Percentiles rank a stretch among this genome's conserved stretches.
phyloP scores from a whole-genome alignment of 2,329 filamentous ascomycete species.

The Botryosphaeria dothidea region DNA sequence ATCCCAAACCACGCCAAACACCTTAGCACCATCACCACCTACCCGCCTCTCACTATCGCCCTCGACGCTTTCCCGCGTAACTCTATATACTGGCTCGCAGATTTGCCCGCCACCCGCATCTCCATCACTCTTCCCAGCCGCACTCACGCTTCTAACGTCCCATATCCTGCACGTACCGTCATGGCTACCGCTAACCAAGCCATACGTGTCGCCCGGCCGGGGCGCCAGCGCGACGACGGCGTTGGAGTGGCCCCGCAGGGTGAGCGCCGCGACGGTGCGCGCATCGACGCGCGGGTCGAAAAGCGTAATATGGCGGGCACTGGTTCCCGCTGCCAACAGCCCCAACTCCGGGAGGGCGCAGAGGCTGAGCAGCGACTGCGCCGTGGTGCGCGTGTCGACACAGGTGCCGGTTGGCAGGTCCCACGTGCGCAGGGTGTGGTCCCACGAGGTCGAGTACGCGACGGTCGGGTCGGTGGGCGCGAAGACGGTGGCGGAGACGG shows the following conservation, averaged over 20 bases:
- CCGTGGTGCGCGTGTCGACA: constrained; percentile 80
- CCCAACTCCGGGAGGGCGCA: constrained; percentile 68
- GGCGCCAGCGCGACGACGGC: constrained; percentile 60
- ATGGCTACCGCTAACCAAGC: constrained; percentile 85
- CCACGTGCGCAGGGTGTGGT: constrained; percentile 88
- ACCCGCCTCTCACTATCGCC: constrained; percentile 58
- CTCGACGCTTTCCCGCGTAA: constrained; percentile 70
- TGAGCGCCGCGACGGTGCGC: constrained; percentile 78
- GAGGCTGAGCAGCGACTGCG: constrained; percentile 79
- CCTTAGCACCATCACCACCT: constrained; percentile 83
- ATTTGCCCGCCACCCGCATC: constrained; percentile 59
- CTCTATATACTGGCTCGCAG: constrained; percentile 74
- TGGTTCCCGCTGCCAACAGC: constrained; percentile 73
- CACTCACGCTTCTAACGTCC: constrained; percentile 77
- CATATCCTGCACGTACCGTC: constrained; percentile 92
- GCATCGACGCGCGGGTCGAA: constrained; percentile 84
- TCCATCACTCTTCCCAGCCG: constrained; percentile 46
- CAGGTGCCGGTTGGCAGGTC: constrained; percentile 79
- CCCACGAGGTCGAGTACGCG: constrained; percentile 87
- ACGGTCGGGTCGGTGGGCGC: constrained; percentile 83
- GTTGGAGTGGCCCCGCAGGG: constrained; percentile 87
- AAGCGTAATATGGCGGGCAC: constrained; percentile 85
- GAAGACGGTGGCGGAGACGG: constrained; percentile 80
- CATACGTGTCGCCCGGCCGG: constrained; percentile 70
- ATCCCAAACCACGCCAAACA: constrained; percentile 88